These are phyloP conservation scores for Umbelopsis sp. DNA, from an alignment of 192 early-diverging fungal species.

Conservation along the genomic window DNA sequence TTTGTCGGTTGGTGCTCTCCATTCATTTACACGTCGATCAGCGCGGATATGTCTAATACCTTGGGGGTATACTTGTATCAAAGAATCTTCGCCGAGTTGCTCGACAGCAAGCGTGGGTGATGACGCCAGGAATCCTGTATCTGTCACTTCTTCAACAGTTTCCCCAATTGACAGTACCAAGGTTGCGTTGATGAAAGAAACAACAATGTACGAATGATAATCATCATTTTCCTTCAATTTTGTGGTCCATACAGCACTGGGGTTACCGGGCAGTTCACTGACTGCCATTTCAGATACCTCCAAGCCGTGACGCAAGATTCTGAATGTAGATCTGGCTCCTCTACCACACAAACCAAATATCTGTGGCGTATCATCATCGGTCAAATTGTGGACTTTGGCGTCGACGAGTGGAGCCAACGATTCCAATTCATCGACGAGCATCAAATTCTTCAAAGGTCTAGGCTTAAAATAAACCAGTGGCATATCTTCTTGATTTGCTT, in stretches of 20 bases:
- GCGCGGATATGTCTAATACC: conserved; percentile 88
- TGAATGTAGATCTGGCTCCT: conserved; percentile 78
- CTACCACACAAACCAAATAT: conserved; percentile 89
- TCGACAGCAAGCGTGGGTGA: conserved; percentile 86
- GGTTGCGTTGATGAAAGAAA: conserved; percentile 92
- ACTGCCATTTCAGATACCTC: conserved; percentile 93
- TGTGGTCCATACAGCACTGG: conserved; percentile 89
- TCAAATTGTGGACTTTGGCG: conserved; percentile 84
- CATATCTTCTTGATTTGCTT: conserved; percentile 48
- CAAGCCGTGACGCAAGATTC: conserved; percentile 89
- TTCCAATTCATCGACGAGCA: conserved; percentile 91
- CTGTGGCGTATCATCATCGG: conserved; percentile 92
- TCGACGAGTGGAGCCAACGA: conserved; percentile 81
- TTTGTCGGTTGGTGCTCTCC: conserved; percentile 82
- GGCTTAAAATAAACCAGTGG: conserved; percentile 70
- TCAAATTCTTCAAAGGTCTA: conserved; percentile 78
- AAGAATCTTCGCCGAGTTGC: conserved; percentile 82
- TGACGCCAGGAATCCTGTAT: conserved; percentile 84
- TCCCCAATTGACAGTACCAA: conserved; percentile 92
- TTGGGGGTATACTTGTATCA: conserved; percentile 90
- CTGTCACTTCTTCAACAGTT: conserved; percentile 89
- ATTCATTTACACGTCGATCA: conserved; percentile 91
- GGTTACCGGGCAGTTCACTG: conserved; percentile 90
- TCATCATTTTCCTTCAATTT: conserved; percentile 52
- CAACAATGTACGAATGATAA: conserved; percentile 86